Base-by-base conservation (phyloP, 176 grass and related monocot genomes). In the Dendrocalamus sinicus region DNA sequence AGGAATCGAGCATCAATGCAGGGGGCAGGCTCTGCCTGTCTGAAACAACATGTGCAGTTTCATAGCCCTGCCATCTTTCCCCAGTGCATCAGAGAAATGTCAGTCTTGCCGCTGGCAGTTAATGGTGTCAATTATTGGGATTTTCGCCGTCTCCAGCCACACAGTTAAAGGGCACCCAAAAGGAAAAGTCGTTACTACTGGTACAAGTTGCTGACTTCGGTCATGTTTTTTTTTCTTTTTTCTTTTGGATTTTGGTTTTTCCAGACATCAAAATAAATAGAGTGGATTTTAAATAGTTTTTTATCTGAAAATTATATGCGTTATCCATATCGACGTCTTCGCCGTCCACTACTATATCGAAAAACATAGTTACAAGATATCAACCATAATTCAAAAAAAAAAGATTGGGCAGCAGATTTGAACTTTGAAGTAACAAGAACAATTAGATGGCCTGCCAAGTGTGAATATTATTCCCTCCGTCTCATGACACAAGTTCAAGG, bases 41-140 rank as follows among this genome's bases (percentile, higher is more conserved):
- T 70, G 51, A 77, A 22, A 15, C 63, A 55, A 45, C 80, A 72
- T 64, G 86, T 87, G 78, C 60, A 35, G 59, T n/a, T 10, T 24
- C 64, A 39, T 50, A 40, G 59, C 68, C 59, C 68, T 37, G 76
- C 62, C 77, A 35, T 43, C 69, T 40, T 45, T 46, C 37, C 11
- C 8, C 52, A 47, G 22, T 3, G 58, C 1, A 13, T 66, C 44
- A 39, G 23, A 23, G 12, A 24, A 22, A n/a, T 47, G 58, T 45
- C 85, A 85, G 30, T 22, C 23, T 46, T 22, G 60, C 65, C 63
- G 51, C 23, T 72, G 20, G 50, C 24, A 17, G 41, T 32, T 44
- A 52, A 43, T 47, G 14, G 41, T 2, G 26, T 50, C 39, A 59
- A 82, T 76, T 68, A 76, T 20, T 70, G 70, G 46, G 12, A 1